Base-by-base conservation (phyloP, 176 grass and related monocot genomes). In the Cenchrus purpureus region DNA sequence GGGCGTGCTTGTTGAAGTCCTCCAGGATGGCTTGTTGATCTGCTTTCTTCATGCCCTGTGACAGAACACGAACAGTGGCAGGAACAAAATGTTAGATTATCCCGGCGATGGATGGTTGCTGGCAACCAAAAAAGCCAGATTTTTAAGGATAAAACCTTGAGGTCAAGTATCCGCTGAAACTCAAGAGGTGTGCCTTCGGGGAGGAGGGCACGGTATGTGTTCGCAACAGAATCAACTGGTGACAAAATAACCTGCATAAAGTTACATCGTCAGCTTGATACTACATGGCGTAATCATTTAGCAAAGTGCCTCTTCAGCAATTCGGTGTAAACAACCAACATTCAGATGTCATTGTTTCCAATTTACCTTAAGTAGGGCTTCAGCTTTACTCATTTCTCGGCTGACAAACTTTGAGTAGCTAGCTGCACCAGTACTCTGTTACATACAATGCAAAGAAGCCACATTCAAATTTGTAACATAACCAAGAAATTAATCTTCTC, bases 361-460 rank as follows among this genome's bases (percentile, higher is more conserved):
- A 68, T 82, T 79, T 78, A 98, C 96, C 96, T 98, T 98, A 78
- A 98, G 89, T 63, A 99, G 97, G 67, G 97, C 97, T 96, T 99
- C 97, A 79, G 97, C 97, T 96, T 99, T 99, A 89, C 94, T 96
- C 97, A 96, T 96, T 91, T 99, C 97, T 68, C 94, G 97, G 80
- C 88, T 89, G 65, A 99, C 97, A 91, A 99, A 99, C 79, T 99
- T 99, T 63, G 97, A 96, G 68, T 99, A 99, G 84, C 90, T 96
- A 79, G 90, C 67, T 15, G 88, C 90, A 84, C 67, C 88, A 70
- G 91, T 84, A 77, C 78, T 88, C 97, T 99, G 91, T 84, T 77
- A 37, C 61, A 81, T 53, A 76, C 37, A 86, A 86, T 80, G 53
- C 46, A 74, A 74, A 61, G 52, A 86, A 76, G 56, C 65, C 44